phyloP scores from a whole-genome alignment of 1,139 yeast species.

The Nematodospora anomalae region DNA sequence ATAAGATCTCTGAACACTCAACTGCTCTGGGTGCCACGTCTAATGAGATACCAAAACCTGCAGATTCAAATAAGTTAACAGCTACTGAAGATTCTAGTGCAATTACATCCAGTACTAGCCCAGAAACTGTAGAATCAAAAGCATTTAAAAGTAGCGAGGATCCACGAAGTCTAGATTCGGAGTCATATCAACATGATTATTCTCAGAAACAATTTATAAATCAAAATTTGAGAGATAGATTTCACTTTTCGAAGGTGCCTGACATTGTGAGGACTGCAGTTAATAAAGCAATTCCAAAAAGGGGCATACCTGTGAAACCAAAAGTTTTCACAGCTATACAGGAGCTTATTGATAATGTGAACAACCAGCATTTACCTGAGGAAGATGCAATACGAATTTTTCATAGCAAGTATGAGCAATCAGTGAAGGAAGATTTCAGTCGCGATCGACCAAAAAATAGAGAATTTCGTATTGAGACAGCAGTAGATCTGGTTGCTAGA shows the following conservation, averaged over 20 bases:
- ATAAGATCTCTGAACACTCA: neutral
- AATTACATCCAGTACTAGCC: too few relatives aligned
- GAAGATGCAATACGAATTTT: neutral
- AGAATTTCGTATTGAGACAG: neutral
- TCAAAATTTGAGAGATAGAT: constrained; percentile 1
- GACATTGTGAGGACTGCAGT: constrained; percentile 1
- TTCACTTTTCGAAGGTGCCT: neutral
- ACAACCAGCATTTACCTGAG: neutral
- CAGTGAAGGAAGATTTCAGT: neutral
- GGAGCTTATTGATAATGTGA: neutral
- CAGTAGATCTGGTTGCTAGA: neutral
- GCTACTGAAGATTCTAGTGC: too few relatives aligned
- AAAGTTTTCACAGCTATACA: neutral
- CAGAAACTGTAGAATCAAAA: too few relatives aligned
- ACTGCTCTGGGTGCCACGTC: too few relatives aligned
- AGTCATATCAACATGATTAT: neutral
- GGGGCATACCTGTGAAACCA: neutral
- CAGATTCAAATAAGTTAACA: too few relatives aligned
- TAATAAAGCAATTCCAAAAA: constrained; percentile 4
- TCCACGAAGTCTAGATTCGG: neutral
- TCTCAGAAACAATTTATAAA: constrained; percentile 2
- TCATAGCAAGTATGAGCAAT: neutral
- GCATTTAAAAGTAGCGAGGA: neutral
- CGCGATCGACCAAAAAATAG: neutral
- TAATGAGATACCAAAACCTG: too few relatives aligned